Evolutionary conservation across 2,329 filamentous ascomycete genomes (phyloP).

Genomic region (Colletotrichum cordylinicola): DNA sequence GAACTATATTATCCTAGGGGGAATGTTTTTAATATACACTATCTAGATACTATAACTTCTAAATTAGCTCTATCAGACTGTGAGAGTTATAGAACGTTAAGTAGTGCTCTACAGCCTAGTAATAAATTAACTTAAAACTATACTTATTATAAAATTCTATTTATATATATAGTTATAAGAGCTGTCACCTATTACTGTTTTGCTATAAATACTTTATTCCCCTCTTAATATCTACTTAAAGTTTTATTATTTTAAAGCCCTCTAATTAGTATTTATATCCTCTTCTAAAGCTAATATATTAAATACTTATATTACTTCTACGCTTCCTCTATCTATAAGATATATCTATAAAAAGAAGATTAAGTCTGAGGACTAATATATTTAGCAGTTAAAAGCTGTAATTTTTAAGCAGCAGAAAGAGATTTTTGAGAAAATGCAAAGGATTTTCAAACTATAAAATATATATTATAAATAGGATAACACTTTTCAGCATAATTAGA

Average conservation of each 20-base stretch:
- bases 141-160: too few species aligned
- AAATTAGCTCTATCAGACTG: too few species aligned
- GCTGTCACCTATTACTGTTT: too few species aligned
- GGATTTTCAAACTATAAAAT: background rate
- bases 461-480: background rate
- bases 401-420: background rate
- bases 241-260: background rate
- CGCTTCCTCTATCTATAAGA: background rate
- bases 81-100: too few species aligned
- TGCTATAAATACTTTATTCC: background rate
- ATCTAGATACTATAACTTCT: too few species aligned
- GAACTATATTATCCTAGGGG: too few species aligned
- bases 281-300: background rate
- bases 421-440: background rate
- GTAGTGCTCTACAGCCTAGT: too few species aligned
- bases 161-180: too few species aligned
- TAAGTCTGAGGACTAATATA: background rate
- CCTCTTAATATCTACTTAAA: background rate
- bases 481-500: background rate
- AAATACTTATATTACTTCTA: background rate
- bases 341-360: background rate
- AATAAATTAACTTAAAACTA: too few species aligned
- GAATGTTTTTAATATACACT: too few species aligned
- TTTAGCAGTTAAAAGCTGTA: background rate
- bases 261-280: too few species aligned